A percentile compares a stretch with the other conserved stretches of the same genome.
phyloP scores from a whole-genome alignment of 306 rosid genomes.

The Begonia loranthoides region DNA sequence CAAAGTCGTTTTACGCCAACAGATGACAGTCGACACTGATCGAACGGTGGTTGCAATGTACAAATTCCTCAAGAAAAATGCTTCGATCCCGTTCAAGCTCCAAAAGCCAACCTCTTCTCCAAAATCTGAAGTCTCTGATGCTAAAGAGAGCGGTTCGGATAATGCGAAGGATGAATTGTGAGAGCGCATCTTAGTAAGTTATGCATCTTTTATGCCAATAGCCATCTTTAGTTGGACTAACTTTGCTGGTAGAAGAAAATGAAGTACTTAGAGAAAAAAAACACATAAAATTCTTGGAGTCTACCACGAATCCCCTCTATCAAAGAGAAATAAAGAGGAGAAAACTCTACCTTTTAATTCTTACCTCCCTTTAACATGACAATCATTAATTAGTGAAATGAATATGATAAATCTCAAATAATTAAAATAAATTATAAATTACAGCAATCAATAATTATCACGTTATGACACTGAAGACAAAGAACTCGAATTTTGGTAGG shows the following conservation, averaged over 20 bases:
- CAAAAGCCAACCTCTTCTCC: conserved; percentile 45
- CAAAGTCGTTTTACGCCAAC: neutral
- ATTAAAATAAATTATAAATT: too few relatives aligned
- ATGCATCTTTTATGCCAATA: conserved; percentile 3
- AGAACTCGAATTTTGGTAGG: too few relatives aligned
- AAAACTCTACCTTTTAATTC: too few relatives aligned
- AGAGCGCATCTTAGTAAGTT: conserved; percentile 11
- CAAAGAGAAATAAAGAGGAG: too few relatives aligned
- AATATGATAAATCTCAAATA: too few relatives aligned
- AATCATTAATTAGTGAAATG: too few relatives aligned
- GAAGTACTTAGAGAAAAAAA: too few relatives aligned
- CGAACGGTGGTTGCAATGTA: conserved; percentile 94
- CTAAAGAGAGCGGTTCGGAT: conserved; percentile 26
- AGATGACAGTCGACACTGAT: conserved; percentile 78
- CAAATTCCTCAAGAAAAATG: conserved; percentile 83
- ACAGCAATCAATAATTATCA: too few relatives aligned
- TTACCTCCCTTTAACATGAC: too few relatives aligned
- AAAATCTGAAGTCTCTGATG: conserved; percentile 29
- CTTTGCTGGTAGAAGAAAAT: neutral
- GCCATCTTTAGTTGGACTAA: neutral
- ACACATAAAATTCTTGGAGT: too few relatives aligned
- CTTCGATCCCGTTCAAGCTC: conserved; percentile 93
- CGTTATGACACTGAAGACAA: too few relatives aligned
- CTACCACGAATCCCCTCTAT: too few relatives aligned
- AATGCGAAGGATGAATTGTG: conserved; percentile 76